Percentiles rank a stretch among this genome's conserved stretches.
Conservation (phyloP, 2,329 filamentous ascomycete species). For the Arthrinium phaeospermum region DNA sequence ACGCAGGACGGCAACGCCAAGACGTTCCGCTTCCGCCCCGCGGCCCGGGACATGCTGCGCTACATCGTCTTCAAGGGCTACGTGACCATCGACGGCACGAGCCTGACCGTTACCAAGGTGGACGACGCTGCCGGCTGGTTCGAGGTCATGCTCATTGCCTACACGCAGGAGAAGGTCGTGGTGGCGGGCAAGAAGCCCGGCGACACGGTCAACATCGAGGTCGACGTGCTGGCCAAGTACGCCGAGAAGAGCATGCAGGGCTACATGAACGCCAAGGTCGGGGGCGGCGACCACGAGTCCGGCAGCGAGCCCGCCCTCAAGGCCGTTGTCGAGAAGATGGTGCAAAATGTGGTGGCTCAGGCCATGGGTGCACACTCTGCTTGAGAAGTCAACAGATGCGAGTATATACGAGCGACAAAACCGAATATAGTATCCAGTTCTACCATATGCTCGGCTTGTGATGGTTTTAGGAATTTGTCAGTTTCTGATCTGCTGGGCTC, state of each 20-base stretch:
- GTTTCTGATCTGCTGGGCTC: not conserved
- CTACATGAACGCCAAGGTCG: conserved; percentile 68
- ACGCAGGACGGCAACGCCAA: conserved; percentile 88
- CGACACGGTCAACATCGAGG: conserved; percentile 88
- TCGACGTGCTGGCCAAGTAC: conserved; percentile 86
- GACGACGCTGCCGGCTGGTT: conserved; percentile 81
- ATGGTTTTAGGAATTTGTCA: not conserved
- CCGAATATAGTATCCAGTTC: not conserved
- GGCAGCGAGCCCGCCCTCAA: conserved; percentile 44
- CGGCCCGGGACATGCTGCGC: conserved; percentile 69
- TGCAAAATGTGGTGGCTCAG: conserved; percentile 76
- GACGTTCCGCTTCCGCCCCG: conserved; percentile 82
- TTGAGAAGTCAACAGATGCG: not conserved
- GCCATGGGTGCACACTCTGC: conserved; percentile 50
- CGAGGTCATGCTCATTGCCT: conserved; percentile 97
- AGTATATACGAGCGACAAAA: not conserved
- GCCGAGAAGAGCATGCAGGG: conserved; percentile 88
- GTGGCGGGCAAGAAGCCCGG: conserved; percentile 79
- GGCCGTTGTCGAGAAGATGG: conserved; percentile 72
- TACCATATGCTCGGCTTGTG: not conserved
- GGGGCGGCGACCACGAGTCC: conserved; percentile 42
- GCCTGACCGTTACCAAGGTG: conserved; percentile 88
- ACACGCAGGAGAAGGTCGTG: conserved; percentile 92
- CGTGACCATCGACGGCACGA: conserved; percentile 91
- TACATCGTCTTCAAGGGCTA: conserved; percentile 98